phyloP scores from a whole-genome alignment of 1,139 yeast genomes.

The Geotrichum aggregatum region DNA sequence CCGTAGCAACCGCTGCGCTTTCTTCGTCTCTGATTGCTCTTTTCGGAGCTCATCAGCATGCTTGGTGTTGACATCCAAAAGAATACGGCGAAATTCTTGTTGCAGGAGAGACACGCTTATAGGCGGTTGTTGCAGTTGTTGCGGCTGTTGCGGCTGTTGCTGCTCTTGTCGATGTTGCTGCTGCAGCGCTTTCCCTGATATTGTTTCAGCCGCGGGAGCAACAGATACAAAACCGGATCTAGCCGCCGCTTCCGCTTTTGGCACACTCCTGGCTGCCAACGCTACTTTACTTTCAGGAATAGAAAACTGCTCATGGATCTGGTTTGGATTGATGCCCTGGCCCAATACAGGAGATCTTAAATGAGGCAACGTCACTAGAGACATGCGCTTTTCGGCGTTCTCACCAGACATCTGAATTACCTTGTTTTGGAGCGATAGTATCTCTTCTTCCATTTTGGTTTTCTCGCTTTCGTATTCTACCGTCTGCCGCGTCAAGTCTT shows the following conservation, averaged over 20 bases:
- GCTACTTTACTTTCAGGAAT: conserved; percentile 8
- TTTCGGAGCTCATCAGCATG: conserved; percentile 56
- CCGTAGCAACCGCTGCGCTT: conserved; percentile 45
- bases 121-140: conserved; percentile 22
- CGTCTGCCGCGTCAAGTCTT: conserved; percentile 39
- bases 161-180: background rate
- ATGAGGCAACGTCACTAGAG: conserved; percentile 22
- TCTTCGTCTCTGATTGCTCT: conserved; percentile 53
- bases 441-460: conserved; percentile 30
- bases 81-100: conserved; percentile 66
- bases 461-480: conserved; percentile 40
- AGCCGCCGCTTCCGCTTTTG: background rate
- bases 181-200: background rate
- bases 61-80: conserved; percentile 57
- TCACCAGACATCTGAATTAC: conserved; percentile 25
- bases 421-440: conserved; percentile 31
- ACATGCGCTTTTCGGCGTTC: conserved; percentile 29
- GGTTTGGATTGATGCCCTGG: background rate
- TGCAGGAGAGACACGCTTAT: conserved; percentile 45
- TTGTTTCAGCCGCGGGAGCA: background rate
- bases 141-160: conserved; percentile 1
- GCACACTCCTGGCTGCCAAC: background rate
- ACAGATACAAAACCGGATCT: background rate
- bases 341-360: background rate
- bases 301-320: background rate